Conservation (phyloP, 257 asterid genomes). For the Plectranthus barbatus region DNA sequence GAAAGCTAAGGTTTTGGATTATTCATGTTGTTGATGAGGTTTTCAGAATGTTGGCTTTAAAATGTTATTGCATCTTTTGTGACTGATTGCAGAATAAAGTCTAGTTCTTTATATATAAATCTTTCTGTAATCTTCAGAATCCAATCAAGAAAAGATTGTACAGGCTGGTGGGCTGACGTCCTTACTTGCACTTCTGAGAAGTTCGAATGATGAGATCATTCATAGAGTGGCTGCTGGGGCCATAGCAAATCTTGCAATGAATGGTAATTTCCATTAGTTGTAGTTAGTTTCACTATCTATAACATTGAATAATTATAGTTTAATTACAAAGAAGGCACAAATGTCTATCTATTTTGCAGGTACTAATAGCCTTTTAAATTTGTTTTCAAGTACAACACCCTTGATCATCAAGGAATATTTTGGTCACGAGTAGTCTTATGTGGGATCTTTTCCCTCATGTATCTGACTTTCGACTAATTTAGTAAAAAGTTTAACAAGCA, state of each 20-base stretch:
- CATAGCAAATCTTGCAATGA: conserved; percentile 92
- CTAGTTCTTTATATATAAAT: background rate
- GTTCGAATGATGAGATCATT: conserved; percentile 62
- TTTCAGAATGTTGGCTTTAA: background rate
- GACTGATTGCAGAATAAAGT: background rate
- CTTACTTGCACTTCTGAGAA: conserved; percentile 57
- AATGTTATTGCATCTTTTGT: background rate
- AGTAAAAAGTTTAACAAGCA: too few species aligned
- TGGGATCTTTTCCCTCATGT: too few species aligned
- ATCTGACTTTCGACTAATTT: too few species aligned
- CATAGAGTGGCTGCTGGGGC: conserved; percentile 93
- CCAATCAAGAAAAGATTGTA: conserved; percentile 80
- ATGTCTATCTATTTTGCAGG: too few species aligned
- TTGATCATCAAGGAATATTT: too few species aligned
- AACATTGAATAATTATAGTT: too few species aligned
- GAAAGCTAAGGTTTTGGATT: background rate
- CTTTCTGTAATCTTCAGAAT: conserved; percentile 36
- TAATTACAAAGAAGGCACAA: too few species aligned
- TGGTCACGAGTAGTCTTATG: too few species aligned
- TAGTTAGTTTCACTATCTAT: background rate
- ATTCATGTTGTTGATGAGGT: background rate
- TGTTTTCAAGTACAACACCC: too few species aligned
- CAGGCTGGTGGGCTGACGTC: conserved; percentile 82
- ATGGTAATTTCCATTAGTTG: conserved; percentile 35
- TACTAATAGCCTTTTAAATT: too few species aligned